These are phyloP conservation scores for Macrophomina phaseolina DNA, from an alignment of 2,329 filamentous ascomycete genomes.

Conservation along the genomic window DNA sequence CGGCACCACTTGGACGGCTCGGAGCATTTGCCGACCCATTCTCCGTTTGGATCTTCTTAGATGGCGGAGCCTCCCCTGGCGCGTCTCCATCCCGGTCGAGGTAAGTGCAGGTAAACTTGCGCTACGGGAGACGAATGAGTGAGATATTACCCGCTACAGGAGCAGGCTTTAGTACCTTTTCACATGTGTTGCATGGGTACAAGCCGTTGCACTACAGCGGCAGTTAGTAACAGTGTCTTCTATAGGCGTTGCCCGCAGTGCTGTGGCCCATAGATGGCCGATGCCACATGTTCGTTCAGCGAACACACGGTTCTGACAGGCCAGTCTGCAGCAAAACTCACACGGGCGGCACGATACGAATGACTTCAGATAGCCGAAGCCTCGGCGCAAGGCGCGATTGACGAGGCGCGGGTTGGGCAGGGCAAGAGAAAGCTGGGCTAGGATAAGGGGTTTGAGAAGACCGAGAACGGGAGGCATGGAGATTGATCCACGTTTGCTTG, in stretches of 20 bases:
- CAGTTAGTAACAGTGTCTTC: slow-evolving; percentile 15
- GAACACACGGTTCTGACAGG: not conserved
- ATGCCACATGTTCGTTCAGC: not conserved
- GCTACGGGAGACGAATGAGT: slow-evolving; percentile 32
- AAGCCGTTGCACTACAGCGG: slow-evolving; percentile 62
- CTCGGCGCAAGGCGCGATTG: not conserved
- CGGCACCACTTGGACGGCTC: not conserved
- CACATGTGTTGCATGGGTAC: slow-evolving; percentile 64
- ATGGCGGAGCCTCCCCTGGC: slow-evolving; percentile 46
- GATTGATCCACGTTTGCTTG: not conserved
- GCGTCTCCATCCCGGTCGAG: slow-evolving; percentile 42
- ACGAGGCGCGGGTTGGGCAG: not conserved
- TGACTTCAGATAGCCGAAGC: not conserved
- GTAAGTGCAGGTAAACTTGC: slow-evolving; percentile 48
- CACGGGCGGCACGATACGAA: slow-evolving; percentile 10
- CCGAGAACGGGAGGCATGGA: not conserved
- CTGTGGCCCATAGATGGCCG: not conserved
- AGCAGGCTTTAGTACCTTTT: slow-evolving; percentile 53
- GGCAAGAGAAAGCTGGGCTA: not conserved
- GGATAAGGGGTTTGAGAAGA: not conserved
- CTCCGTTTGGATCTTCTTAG: slow-evolving; percentile 41
- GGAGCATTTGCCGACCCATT: not conserved
- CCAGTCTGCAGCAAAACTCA: not conserved
- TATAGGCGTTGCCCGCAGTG: not conserved
- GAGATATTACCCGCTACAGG: not conserved